Conservation (phyloP, 2,329 filamentous ascomycete genomes). For the Colletotrichum tabaci region DNA sequence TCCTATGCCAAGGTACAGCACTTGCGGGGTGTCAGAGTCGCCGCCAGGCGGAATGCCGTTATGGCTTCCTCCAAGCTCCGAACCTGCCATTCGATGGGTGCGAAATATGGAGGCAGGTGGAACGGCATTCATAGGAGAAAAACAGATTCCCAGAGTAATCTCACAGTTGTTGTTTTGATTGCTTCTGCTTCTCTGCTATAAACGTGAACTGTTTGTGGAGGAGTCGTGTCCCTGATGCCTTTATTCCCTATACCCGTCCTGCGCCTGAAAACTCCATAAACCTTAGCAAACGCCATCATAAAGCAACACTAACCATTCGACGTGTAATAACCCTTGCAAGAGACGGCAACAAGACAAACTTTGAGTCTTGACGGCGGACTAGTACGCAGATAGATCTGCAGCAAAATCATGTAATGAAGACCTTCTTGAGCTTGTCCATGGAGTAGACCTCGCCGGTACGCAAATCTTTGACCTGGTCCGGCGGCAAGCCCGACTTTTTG, state of each 20-base stretch:
- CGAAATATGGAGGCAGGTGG: neutral
- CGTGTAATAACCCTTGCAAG: neutral
- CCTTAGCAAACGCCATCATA: neutral
- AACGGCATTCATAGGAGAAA: neutral
- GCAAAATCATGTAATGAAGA: conserved; percentile 84
- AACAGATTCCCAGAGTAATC: neutral
- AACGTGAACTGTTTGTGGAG: neutral
- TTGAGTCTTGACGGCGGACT: neutral
- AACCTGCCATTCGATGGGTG: neutral
- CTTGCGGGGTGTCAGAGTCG: neutral
- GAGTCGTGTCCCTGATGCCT: neutral
- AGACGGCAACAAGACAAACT: neutral
- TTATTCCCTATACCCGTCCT: neutral
- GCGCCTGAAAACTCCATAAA: conserved; percentile 5
- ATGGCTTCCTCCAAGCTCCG: neutral
- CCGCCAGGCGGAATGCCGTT: neutral
- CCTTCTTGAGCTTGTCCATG: conserved; percentile 80
- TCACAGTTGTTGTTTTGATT: neutral
- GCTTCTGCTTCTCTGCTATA: neutral
- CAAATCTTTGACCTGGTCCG: conserved; percentile 82
- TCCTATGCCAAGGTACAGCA: neutral
- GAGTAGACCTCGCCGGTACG: conserved; percentile 79
- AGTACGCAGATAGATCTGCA: neutral
- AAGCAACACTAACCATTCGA: neutral
- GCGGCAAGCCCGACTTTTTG: conserved; percentile 80